A percentile compares a stretch with the other conserved stretches of the same genome.
Conservation (phyloP, 129 eudicot species). For the Oenanthe sinensis region DNA sequence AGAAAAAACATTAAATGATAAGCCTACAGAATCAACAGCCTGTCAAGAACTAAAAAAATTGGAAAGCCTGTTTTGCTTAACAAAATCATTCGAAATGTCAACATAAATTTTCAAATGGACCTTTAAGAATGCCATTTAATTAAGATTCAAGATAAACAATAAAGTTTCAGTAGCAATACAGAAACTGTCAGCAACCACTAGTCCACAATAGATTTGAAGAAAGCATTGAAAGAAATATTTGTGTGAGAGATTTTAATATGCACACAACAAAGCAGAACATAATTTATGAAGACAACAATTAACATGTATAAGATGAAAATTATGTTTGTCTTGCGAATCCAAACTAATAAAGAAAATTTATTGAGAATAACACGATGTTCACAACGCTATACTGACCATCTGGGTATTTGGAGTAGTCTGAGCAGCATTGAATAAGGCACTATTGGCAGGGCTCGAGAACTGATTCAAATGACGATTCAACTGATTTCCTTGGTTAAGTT, state of each 20-base stretch:
- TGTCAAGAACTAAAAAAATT: background rate
- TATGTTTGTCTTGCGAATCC: background rate
- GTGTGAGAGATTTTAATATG: background rate
- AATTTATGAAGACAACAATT: background rate
- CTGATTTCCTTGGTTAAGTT: conserved; percentile 83
- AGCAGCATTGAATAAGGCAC: conserved; percentile 85
- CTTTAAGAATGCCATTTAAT: background rate
- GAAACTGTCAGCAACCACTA: background rate
- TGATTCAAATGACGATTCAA: conserved; percentile 86
- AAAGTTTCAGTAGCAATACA: background rate
- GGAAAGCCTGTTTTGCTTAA: background rate
- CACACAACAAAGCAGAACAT: background rate
- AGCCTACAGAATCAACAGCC: background rate
- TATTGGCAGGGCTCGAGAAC: conserved; percentile 74
- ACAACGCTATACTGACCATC: conserved; percentile 40
- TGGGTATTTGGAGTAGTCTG: conserved; percentile 77
- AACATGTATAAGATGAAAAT: background rate
- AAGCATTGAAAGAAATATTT: background rate
- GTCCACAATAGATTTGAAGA: background rate
- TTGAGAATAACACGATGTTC: background rate
- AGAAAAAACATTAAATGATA: background rate
- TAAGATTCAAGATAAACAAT: background rate
- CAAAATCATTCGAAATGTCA: background rate
- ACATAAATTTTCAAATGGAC: background rate
- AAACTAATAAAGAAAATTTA: background rate